These are phyloP conservation scores for Pleurostoma richardsiae DNA, from an alignment of 2,329 filamentous ascomycete genomes.

Conservation along the genomic window DNA sequence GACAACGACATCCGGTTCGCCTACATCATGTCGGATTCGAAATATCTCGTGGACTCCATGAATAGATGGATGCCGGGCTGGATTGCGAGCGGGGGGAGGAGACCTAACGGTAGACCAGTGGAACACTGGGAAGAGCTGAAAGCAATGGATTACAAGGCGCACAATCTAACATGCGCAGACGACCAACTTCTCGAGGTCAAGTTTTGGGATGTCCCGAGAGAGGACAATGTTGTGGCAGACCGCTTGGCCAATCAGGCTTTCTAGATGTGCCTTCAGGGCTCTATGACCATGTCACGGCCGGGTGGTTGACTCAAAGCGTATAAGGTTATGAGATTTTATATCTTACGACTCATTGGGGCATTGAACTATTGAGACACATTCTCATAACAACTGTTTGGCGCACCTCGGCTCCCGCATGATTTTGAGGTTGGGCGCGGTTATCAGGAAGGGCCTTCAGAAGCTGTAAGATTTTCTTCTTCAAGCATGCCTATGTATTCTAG, in stretches of 20 bases:
- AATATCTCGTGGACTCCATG: conserved; percentile 11
- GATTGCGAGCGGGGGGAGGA: conserved; percentile 8
- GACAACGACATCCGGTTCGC: conserved; percentile 3
- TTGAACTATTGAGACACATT: no score
- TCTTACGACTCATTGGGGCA: no score
- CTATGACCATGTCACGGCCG: no score
- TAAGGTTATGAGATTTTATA: no score
- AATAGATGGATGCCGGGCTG: conserved; percentile 10
- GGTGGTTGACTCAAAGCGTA: no score
- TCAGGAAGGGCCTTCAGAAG: no score
- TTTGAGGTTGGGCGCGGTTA: no score
- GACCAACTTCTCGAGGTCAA: conserved; percentile 8
- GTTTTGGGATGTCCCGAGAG: conserved; percentile 12
- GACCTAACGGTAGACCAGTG: conserved; percentile 1
- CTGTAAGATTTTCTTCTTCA: no score
- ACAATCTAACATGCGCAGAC: conserved; percentile 9
- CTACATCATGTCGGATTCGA: conserved; percentile 11
- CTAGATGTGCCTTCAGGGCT: no score
- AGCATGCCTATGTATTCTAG: no score
- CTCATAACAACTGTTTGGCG: no score
- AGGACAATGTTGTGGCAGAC: conserved; percentile 10
- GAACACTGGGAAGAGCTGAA: conserved; percentile 6
- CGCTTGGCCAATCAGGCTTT: conserved; percentile 4
- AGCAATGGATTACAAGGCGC: conserved; percentile 6
- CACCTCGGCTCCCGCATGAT: no score